Percentiles rank a stretch among this genome's conserved stretches.
phyloP scores from a whole-genome alignment of 768 basidiomycete species.

The Tubosaeta sp. region DNA sequence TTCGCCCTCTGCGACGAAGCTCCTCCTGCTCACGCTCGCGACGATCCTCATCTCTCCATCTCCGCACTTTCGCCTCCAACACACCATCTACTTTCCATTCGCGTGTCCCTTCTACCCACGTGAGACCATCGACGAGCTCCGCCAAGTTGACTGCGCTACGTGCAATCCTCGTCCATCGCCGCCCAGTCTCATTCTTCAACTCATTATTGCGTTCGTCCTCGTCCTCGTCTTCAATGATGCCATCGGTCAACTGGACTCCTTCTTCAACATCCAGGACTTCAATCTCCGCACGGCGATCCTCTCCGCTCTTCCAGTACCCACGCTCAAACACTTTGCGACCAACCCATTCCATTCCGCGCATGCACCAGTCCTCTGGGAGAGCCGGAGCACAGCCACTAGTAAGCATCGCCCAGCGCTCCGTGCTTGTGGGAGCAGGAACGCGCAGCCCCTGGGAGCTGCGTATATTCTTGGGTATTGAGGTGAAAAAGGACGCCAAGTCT shows the following conservation, averaged over 20 bases:
- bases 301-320: slow-evolving; percentile 88
- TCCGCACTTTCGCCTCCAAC: slow-evolving; percentile 62
- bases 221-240: slow-evolving; percentile 76
- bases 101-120: slow-evolving; percentile 54
- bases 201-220: slow-evolving; percentile 37
- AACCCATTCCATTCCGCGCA: slow-evolving; percentile 97
- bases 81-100: slow-evolving; percentile 62
- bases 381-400: slow-evolving; percentile 67
- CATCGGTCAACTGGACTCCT: slow-evolving; percentile 58
- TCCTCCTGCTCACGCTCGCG: slow-evolving; percentile 68
- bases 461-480: slow-evolving; percentile 51
- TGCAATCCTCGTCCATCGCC: slow-evolving; percentile 73
- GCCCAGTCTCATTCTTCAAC: slow-evolving; percentile 37
- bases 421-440: slow-evolving; percentile 27
- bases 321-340: slow-evolving; percentile 86
- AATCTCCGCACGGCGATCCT: slow-evolving; percentile 63
- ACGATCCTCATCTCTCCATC: slow-evolving; percentile 68
- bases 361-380: slow-evolving; percentile 90
- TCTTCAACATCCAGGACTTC: slow-evolving; percentile 72
- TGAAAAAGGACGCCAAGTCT: slow-evolving; percentile 62
- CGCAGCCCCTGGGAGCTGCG: slow-evolving; percentile 44
- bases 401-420: slow-evolving; percentile 61
- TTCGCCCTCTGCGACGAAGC: slow-evolving; percentile 51
- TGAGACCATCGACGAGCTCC: slow-evolving; percentile 71
- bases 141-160: slow-evolving; percentile 68